Evolutionary conservation across 164 flowering plant genomes (phyloP).

Genomic region (Chimonanthus praecox): DNA sequence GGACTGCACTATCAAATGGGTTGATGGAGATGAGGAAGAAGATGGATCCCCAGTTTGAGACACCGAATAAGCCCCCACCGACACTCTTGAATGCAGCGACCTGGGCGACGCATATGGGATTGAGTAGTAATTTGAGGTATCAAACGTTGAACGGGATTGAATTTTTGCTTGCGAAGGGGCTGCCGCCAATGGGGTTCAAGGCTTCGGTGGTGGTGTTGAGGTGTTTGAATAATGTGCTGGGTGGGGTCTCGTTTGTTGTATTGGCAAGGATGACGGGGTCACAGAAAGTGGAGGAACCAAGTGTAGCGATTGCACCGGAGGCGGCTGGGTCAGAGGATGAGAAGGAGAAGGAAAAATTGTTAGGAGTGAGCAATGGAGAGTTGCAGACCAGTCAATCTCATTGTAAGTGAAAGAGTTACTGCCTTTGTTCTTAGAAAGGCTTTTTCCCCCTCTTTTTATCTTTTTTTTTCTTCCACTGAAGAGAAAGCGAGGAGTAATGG

Average conservation of each 20-base stretch:
- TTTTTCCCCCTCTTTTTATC: not conserved
- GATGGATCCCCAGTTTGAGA: conserved; percentile 81
- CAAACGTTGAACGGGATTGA: conserved; percentile 85
- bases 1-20: conserved; percentile 83
- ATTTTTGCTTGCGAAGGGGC: conserved; percentile 59
- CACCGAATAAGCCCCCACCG: conserved; percentile 86
- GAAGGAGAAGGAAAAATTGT: conserved; percentile 51
- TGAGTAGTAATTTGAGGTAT: conserved; percentile 83
- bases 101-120: conserved; percentile 90
- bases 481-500: conserved; percentile 3
- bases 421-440: not conserved
- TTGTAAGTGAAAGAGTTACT: conserved; percentile 20
- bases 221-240: conserved; percentile 74
- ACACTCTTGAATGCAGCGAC: conserved; percentile 73
- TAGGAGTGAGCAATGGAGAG: conserved; percentile 20
- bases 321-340: conserved; percentile 25
- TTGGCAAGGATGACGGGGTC: conserved; percentile 90
- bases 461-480: not conserved
- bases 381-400: conserved; percentile 24
- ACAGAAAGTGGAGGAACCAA: conserved; percentile 39
- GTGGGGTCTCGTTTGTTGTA: conserved; percentile 79
- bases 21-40: conserved; percentile 74
- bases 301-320: not conserved
- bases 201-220: conserved; percentile 63
- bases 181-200: conserved; percentile 62